phyloP scores from a whole-genome alignment of 2,329 filamentous ascomycete genomes.

The Arthrinium phaeospermum region DNA sequence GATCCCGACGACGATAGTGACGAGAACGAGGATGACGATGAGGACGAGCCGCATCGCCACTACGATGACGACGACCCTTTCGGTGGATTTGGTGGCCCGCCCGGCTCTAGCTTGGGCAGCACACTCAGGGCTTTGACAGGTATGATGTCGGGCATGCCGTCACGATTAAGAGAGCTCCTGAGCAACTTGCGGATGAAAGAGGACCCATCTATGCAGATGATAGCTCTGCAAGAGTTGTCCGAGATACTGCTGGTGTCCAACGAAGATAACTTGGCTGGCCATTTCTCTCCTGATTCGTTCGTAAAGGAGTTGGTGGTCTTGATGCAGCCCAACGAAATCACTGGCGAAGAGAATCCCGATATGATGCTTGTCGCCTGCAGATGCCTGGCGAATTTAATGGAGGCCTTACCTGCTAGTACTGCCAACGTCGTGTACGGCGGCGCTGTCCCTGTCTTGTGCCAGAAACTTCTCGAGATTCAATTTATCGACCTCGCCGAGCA shows the following conservation, averaged over 20 bases:
- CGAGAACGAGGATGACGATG: conserved; percentile 56
- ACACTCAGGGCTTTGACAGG: conserved; percentile 87
- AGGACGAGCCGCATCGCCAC: conserved; percentile 61
- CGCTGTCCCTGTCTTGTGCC: conserved; percentile 91
- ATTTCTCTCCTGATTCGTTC: conserved; percentile 92
- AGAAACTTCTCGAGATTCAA: conserved; percentile 92
- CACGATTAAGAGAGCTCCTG: conserved; percentile 79
- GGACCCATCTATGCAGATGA: conserved; percentile 84
- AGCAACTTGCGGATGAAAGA: conserved; percentile 80
- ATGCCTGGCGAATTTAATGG: conserved; percentile 96
- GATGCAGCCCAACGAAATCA: conserved; percentile 88
- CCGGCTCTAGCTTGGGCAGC: conserved; percentile 71
- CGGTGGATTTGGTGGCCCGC: conserved; percentile 70
- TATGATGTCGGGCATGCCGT: conserved; percentile 86
- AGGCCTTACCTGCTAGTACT: conserved; percentile 89
- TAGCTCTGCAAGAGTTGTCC: conserved; percentile 90
- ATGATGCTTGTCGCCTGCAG: conserved; percentile 97
- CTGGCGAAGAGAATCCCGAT: conserved; percentile 87
- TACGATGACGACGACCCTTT: conserved; percentile 72
- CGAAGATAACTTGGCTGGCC: conserved; percentile 93
- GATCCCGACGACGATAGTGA: conserved; percentile 45
- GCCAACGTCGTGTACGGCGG: conserved; percentile 98
- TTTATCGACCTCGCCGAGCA: conserved; percentile 98
- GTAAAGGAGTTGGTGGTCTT: conserved; percentile 91
- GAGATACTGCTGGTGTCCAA: conserved; percentile 94